Percentiles rank a stretch among this genome's conserved stretches.
These are phyloP conservation scores for Vigna mungo DNA, from an alignment of 306 rosid species.

Conservation along the genomic window DNA sequence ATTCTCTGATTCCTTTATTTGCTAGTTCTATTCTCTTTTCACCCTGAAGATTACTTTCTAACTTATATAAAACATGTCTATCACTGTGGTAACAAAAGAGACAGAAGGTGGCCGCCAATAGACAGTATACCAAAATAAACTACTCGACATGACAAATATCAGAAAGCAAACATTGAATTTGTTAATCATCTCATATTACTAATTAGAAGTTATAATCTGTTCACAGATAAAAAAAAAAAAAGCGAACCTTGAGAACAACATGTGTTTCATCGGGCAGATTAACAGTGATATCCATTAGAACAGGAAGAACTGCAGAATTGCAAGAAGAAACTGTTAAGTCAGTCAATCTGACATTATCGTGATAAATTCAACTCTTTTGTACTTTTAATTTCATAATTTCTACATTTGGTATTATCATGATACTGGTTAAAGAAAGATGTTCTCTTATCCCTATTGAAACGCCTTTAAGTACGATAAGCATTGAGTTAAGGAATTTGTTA, in stretches of 20 bases:
- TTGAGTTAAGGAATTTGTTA: slow-evolving; percentile 19
- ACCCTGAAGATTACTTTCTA: too few relatives aligned
- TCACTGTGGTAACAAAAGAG: slow-evolving; percentile 9
- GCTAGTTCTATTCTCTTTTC: too few relatives aligned
- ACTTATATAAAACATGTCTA: slow-evolving; percentile 15
- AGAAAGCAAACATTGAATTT: background rate
- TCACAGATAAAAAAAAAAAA: background rate
- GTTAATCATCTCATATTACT: too few relatives aligned
- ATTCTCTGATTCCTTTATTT: too few relatives aligned
- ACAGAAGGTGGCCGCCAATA: slow-evolving; percentile 30
- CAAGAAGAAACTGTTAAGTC: background rate
- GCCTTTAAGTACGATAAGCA: background rate
- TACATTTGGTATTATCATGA: too few relatives aligned
- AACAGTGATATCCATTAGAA: slow-evolving; percentile 79
- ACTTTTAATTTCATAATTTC: background rate
- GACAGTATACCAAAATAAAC: slow-evolving; percentile 5
- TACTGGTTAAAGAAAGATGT: too few relatives aligned
- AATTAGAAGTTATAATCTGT: background rate
- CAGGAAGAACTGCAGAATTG: slow-evolving; percentile 85
- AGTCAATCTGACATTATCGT: background rate
- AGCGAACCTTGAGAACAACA: slow-evolving; percentile 76
- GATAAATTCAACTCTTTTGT: background rate
- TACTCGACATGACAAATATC: background rate
- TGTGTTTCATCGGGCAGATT: slow-evolving; percentile 77
- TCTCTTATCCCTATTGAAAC: background rate